Conservation (phyloP, 176 grass and related monocot species). For the Aegilops bicornis region DNA sequence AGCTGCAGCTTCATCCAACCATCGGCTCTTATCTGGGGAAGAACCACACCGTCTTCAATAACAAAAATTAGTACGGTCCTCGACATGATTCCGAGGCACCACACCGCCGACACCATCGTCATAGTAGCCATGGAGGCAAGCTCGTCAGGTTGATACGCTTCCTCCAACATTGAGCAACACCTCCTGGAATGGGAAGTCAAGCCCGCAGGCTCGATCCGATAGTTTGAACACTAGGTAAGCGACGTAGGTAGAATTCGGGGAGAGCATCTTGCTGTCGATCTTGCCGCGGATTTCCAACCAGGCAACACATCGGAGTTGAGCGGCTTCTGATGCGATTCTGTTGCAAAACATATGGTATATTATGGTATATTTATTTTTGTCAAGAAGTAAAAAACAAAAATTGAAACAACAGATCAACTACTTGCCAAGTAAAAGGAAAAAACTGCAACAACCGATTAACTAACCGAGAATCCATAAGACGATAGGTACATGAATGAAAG, state of each 20-base stretch:
- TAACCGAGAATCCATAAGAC: too few relatives aligned
- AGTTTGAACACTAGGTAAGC: not conserved
- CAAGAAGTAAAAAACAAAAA: too few relatives aligned
- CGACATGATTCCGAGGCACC: not conserved
- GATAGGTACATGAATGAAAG: not conserved
- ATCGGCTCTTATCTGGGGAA: not conserved
- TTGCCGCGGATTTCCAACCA: not conserved
- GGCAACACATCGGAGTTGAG: not conserved
- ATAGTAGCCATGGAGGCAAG: slow-evolving; percentile 20
- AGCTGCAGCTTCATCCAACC: slow-evolving; percentile 39
- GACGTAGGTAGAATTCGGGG: not conserved
- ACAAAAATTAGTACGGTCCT: not conserved
- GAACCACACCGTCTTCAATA: not conserved
- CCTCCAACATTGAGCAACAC: not conserved
- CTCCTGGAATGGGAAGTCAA: not conserved
- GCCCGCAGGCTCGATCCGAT: not conserved
- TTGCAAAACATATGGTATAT: not conserved
- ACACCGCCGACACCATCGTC: not conserved
- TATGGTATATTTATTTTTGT: too few relatives aligned
- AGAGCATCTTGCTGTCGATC: not conserved
- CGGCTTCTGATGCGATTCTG: not conserved
- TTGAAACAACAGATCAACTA: too few relatives aligned
- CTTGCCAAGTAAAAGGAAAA: too few relatives aligned
- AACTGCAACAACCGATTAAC: too few relatives aligned
- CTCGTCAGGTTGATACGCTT: not conserved